Conservation (phyloP, 768 basidiomycete genomes). For the Pulveroboletus sp. region DNA sequence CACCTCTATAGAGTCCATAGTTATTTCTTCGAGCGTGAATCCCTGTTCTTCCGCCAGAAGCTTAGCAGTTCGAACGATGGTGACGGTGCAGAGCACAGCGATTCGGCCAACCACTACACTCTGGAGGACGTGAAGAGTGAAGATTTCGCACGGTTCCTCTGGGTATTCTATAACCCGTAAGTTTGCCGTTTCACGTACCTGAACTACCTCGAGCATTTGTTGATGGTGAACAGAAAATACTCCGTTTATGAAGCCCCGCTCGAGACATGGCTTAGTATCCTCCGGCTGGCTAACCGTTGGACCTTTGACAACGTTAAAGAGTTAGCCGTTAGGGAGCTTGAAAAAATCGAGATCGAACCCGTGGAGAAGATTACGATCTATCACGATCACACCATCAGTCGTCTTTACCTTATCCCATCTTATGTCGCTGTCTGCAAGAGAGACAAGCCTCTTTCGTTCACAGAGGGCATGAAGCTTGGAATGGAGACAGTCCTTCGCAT, state of each 20-base stretch:
- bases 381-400: conserved; percentile 33
- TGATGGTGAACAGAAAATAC: conserved; percentile 28
- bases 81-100: conserved; percentile 32
- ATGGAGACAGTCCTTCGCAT: conserved; percentile 36
- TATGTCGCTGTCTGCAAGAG: conserved; percentile 36
- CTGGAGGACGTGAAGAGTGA: conserved; percentile 41
- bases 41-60: conserved; percentile 40
- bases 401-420: conserved; percentile 33
- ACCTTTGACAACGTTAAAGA: conserved; percentile 38
- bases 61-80: conserved; percentile 28
- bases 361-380: conserved; percentile 39
- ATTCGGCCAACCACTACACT: conserved; percentile 40
- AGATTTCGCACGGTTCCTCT: conserved; percentile 54
- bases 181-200: conserved; percentile 16
- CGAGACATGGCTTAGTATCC: conserved; percentile 41
- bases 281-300: conserved; percentile 39
- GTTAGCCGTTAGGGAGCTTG: conserved; percentile 37
- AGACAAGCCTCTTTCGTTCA: conserved; percentile 33
- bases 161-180: conserved; percentile 63
- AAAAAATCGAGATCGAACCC: conserved; percentile 33
- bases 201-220: background rate
- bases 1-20: conserved; percentile 54
- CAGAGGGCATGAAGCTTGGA: conserved; percentile 42
- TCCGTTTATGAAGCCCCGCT: conserved; percentile 37
- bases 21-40: conserved; percentile 63